A percentile compares a stretch with the other conserved stretches of the same genome.
Conservation (phyloP, 2,329 filamentous ascomycete genomes). For the Exophiala mesophila region DNA sequence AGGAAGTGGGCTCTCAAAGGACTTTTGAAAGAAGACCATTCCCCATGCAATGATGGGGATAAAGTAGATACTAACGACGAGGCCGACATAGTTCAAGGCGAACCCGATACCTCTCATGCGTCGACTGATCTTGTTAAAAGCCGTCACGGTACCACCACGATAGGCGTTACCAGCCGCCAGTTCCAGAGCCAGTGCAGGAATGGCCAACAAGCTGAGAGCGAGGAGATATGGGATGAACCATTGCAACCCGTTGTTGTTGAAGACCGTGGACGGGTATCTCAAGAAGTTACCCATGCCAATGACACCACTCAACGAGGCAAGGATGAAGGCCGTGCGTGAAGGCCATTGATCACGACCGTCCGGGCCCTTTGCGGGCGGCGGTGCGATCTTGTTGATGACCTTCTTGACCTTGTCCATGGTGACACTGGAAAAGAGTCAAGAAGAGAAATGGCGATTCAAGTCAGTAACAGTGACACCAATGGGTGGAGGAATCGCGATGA, state of each 20-base stretch:
- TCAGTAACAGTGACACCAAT: not conserved
- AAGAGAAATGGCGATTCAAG: too few species aligned
- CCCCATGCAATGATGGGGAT: conserved; percentile 52
- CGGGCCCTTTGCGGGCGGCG: conserved; percentile 32
- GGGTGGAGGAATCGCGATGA: not conserved
- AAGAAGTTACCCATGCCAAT: conserved; percentile 56
- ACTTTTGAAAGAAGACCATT: conserved; percentile 51
- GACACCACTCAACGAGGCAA: conserved; percentile 56
- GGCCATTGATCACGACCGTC: conserved; percentile 52
- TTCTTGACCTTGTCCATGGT: conserved; percentile 16
- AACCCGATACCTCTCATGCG: conserved; percentile 49
- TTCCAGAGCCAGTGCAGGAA: conserved; percentile 50
- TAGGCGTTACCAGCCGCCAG: conserved; percentile 47
- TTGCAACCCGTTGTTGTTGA: conserved; percentile 53
- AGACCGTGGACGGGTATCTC: conserved; percentile 52
- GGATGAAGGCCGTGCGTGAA: conserved; percentile 51
- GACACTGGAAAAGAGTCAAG: not conserved
- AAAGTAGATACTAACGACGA: conserved; percentile 51
- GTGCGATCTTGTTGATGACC: conserved; percentile 31
- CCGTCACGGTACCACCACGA: conserved; percentile 48
- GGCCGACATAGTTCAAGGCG: conserved; percentile 46
- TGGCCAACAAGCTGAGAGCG: conserved; percentile 49
- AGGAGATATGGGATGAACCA: conserved; percentile 55
- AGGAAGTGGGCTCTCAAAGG: conserved; percentile 48
- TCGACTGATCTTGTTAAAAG: conserved; percentile 47